Percentiles rank a stretch among this genome's conserved stretches.
Evolutionary conservation across 345 rosid species (phyloP).

Genomic region (Citrus unshiu): DNA sequence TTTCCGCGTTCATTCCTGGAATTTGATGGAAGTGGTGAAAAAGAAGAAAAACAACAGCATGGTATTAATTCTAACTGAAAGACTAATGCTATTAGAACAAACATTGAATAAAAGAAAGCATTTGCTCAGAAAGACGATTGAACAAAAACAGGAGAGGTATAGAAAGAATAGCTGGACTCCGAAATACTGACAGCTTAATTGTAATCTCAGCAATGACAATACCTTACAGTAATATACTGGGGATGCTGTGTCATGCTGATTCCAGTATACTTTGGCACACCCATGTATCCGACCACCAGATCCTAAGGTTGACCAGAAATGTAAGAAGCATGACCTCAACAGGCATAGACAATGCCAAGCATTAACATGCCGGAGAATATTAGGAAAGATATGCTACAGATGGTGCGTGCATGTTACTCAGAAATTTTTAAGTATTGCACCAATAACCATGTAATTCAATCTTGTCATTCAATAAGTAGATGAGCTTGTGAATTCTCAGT

Average conservation of each 20-base stretch:
- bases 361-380: background rate
- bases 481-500: background rate
- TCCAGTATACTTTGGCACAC: slow-evolving; percentile 90
- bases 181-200: slow-evolving; percentile 2
- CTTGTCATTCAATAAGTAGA: background rate
- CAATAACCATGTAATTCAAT: background rate
- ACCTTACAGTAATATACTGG: slow-evolving; percentile 92
- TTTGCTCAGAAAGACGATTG: background rate
- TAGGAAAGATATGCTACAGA: background rate
- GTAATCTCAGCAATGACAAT: background rate
- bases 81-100: background rate
- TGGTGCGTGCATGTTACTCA: background rate
- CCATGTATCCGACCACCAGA: slow-evolving; percentile 96
- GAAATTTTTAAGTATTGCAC: background rate
- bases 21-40: slow-evolving; percentile 12
- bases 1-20: slow-evolving; percentile 80
- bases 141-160: background rate
- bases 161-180: background rate
- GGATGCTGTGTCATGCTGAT: slow-evolving; percentile 92
- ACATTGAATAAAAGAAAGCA: background rate
- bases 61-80: background rate
- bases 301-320: slow-evolving; percentile 43
- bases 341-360: background rate
- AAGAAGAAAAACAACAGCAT: background rate
- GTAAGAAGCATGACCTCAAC: slow-evolving; percentile 6